Evolutionary conservation across 345 rosid genomes (phyloP), one percentile per base, ranked within the genome.

Genomic region (Hibiscus trionum): DNA sequence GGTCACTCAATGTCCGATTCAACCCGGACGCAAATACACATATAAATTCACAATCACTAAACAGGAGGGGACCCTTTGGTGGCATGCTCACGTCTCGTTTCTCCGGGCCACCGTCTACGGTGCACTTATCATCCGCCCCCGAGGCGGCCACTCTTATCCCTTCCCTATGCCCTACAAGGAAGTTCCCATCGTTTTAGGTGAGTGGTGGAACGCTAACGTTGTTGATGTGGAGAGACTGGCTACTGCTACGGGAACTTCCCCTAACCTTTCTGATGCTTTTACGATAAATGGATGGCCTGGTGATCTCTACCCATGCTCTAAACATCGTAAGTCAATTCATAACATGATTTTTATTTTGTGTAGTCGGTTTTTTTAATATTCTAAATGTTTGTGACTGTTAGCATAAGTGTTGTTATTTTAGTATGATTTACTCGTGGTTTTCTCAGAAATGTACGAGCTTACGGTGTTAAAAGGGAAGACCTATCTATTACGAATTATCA

Each of bases 31-130:
- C 3, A 87, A 78, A 16, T 94, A 82, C 77, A 85, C 89, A 1
- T 90, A 94, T 79, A 84, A 77, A 70, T 91, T 90, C 73, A 86
- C 42, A 21, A 66, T 92, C 78, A 77, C 79, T 29, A 60, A 79
- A 19, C 99, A 94, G 58, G 97, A 90, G 75, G 97, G 97, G 5
- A 92, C 99, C 19, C 87, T 91, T 1, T 92, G 99, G 99, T 94
- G 99, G 99, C 97, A 95, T 52, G 96, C 99, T 44, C 99, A 94
- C 14, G 63, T 81, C 19, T 82, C 90, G 0, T 77, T 74, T 82
- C 81, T 92, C 61, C 97, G 98, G 0, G 97, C 97, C 58, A 91
- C 96, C 1, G 96, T 92, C 12, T 74, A 94, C 2, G 99, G 99
- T 8, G 99, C 97, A 1, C 87, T 94, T 60, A 37, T 94, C 71